Conservation (phyloP, 208 protist species). For the Trypanosoma conorhini region DNA sequence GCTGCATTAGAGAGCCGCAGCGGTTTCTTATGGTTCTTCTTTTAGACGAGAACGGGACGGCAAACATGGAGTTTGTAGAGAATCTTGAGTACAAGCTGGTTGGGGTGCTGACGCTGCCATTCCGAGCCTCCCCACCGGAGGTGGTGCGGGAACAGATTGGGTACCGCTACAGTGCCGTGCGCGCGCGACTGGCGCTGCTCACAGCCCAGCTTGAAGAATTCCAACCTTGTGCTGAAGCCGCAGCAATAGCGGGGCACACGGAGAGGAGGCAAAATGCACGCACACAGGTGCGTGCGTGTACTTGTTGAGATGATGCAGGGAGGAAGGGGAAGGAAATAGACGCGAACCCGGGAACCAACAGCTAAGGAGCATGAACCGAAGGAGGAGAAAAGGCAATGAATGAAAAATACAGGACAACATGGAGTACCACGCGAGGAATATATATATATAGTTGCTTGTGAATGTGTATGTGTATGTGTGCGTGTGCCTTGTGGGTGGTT, state of each 20-base stretch:
- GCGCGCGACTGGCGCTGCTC: conserved; percentile 84
- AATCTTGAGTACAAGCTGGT: conserved; percentile 96
- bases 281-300: background rate
- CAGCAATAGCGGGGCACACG: background rate
- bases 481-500: background rate
- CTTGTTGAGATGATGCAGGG: background rate
- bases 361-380: background rate
- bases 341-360: background rate
- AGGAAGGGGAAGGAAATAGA: conserved; percentile 8
- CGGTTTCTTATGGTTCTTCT: conserved; percentile 89
- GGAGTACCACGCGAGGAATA: conserved; percentile 1
- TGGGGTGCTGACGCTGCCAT: conserved; percentile 89
- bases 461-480: too few species aligned
- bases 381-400: background rate
- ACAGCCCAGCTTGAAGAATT: conserved; percentile 91
- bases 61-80: conserved; percentile 93
- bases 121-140: conserved; percentile 83
- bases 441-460: conserved; percentile 16
- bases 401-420: background rate
- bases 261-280: background rate
- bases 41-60: conserved; percentile 78
- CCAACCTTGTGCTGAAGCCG: conserved; percentile 54
- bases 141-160: conserved; percentile 91
- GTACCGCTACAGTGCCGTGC: conserved; percentile 92
- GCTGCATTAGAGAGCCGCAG: conserved; percentile 89